Base-by-base conservation (phyloP, 208 protist species). In the Novymonas esmeraldas region DNA sequence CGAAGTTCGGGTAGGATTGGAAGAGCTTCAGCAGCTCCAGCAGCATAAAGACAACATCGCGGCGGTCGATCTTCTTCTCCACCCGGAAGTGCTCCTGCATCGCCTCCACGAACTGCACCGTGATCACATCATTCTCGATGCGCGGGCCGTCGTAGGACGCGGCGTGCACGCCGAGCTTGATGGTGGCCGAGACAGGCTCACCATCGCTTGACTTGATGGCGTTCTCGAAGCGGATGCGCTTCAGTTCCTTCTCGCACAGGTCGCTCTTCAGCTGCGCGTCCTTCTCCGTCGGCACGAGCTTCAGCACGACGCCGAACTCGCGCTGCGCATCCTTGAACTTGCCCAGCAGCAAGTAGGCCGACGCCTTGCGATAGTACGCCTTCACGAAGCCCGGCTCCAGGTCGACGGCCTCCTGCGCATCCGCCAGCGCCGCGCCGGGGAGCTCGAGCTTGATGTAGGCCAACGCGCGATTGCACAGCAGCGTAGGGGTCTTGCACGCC, bases 301-400 rank as follows among this genome's bases (percentile, higher is more conserved):
- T 85, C 46, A 97, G 78, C 18, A 96, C 95, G 31, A 81, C 78
- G 29, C 87, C 78, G 63, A 99, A 99, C 59, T 98, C 95, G 42
- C 84, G 85, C 46, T 97, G 79, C 10, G 96, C 97, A 13, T 99
- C 96, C 71, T 99, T 97, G 78, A 91, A 98, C 67, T 99, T 97
- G 6, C 90, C 88, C 5, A 99, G 81, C 14, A 87, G 81, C 24
- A 99, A 82, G 70, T 98, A 82, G 0, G 97, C 97, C 1, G 92
- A 95, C 22, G 95, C 98, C 44, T 97, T 91, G 66, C 98, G 90
- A 84, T 99, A 99, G 76, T 99, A 98, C 13, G 95, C 98, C 87
- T 99, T 99, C 3, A 98, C 82, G 57, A 98, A 99, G 41, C 73
- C 83, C 2, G 91, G 89, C 45, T 99, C 98, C 16, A 99, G 46